Evolutionary conservation across 331 rosid genomes (phyloP).

Genomic region (Acacia concinna): DNA sequence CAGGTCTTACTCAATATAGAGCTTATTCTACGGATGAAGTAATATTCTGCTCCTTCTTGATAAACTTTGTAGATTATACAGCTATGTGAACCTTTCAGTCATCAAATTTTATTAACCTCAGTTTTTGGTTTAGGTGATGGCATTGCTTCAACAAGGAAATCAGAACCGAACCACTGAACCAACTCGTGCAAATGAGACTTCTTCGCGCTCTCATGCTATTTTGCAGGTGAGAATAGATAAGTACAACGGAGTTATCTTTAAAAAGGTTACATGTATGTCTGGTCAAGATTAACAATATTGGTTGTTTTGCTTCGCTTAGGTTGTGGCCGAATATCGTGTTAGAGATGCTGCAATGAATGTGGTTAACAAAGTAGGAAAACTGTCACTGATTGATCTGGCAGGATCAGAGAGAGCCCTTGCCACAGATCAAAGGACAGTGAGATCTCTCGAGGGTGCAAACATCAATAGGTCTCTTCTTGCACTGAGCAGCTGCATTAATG

Average conservation of each 20-base stretch:
- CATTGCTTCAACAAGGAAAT: slow-evolving; percentile 85
- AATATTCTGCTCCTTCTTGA: slow-evolving; percentile 24
- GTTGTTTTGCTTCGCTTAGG: slow-evolving; percentile 49
- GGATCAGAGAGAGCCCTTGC: slow-evolving; percentile 99
- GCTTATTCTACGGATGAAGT: slow-evolving; percentile 92
- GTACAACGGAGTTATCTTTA: background rate
- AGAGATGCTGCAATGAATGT: slow-evolving; percentile 74
- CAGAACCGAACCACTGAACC: slow-evolving; percentile 87
- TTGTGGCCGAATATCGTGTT: slow-evolving; percentile 72
- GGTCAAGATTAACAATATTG: background rate
- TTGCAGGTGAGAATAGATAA: slow-evolving; percentile 55
- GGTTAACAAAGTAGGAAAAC: slow-evolving; percentile 78
- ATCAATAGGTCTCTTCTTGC: slow-evolving; percentile 93
- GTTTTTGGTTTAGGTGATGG: slow-evolving; percentile 66
- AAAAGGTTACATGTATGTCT: background rate
- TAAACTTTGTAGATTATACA: slow-evolving; percentile 7
- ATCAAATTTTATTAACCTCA: background rate
- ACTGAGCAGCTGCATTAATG: slow-evolving; percentile 93
- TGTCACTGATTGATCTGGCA: slow-evolving; percentile 92
- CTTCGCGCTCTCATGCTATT: slow-evolving; percentile 91
- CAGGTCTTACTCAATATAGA: slow-evolving; percentile 81
- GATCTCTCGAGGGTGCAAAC: slow-evolving; percentile 96
- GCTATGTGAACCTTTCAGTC: background rate
- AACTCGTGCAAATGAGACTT: slow-evolving; percentile 84
- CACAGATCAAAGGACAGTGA: slow-evolving; percentile 85